Conservation (phyloP, 306 rosid genomes). For the Lagenaria siceraria region DNA sequence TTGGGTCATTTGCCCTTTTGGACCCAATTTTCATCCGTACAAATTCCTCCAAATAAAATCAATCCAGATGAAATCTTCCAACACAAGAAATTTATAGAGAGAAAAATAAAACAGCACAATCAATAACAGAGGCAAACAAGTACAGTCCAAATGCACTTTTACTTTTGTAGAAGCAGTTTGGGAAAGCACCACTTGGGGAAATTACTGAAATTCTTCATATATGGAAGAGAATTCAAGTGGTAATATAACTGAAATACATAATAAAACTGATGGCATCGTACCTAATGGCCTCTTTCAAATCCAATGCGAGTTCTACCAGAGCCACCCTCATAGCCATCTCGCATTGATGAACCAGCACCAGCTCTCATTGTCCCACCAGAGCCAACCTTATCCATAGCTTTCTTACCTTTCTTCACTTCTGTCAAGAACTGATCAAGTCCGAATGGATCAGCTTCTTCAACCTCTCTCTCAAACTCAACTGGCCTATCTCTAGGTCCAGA, state of each 20-base stretch:
- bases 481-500: constrained; percentile 67
- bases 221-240: background rate
- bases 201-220: background rate
- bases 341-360: constrained; percentile 69
- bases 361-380: constrained; percentile 81
- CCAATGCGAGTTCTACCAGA: constrained; percentile 76
- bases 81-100: background rate
- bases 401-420: constrained; percentile 64
- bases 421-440: constrained; percentile 83
- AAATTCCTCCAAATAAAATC: background rate
- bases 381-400: constrained; percentile 60
- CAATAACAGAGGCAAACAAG: background rate
- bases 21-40: no score
- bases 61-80: background rate
- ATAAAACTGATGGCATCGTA: background rate
- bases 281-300: constrained; percentile 61
- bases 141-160: background rate
- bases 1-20: no score
- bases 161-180: background rate
- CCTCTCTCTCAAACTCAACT: constrained; percentile 65
- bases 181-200: background rate
- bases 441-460: constrained; percentile 81
- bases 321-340: constrained; percentile 60
- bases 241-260: background rate
- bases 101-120: background rate